Evolutionary conservation across 345 rosid genomes (phyloP).

Genomic region (Moringa oleifera): DNA sequence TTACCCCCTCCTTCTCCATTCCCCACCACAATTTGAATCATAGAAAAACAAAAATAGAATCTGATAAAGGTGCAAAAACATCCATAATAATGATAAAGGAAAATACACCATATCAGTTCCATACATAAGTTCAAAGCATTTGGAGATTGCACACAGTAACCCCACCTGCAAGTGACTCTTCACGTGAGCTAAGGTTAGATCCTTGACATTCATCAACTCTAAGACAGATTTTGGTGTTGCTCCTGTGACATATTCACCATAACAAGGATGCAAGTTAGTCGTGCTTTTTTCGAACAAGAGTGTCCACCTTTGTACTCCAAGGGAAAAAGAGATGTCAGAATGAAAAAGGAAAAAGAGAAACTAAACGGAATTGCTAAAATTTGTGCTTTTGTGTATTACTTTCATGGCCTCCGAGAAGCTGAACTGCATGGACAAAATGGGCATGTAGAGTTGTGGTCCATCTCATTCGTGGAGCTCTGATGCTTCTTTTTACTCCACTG

Average conservation of each 20-base stretch:
- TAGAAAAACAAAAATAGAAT: conserved; percentile 17
- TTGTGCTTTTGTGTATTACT: conserved; percentile 32
- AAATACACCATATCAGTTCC: neutral
- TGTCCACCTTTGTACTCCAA: neutral
- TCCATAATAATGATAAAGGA: conserved; percentile 11
- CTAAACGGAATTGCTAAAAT: neutral
- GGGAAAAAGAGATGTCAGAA: neutral
- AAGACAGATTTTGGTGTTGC: conserved; percentile 97
- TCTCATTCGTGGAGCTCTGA: conserved; percentile 96
- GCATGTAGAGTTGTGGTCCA: conserved; percentile 97
- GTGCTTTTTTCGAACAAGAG: neutral
- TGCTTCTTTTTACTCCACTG: conserved; percentile 52
- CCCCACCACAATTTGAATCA: conserved; percentile 26
- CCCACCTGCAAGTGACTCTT: conserved; percentile 99
- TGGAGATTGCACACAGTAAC: conserved; percentile 18
- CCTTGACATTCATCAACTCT: conserved; percentile 98
- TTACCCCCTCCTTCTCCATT: conserved; percentile 8
- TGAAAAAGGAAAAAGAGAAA: neutral
- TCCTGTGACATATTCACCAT: conserved; percentile 35
- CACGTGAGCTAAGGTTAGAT: conserved; percentile 99
- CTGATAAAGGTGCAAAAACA: conserved; percentile 21
- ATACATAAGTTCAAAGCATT: conserved; percentile 14
- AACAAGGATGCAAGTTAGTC: neutral
- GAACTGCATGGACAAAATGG: conserved; percentile 92
- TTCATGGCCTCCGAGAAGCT: conserved; percentile 99